Conservation (phyloP, 371 early-diverging fungal species). For the Mucor saturninus region DNA sequence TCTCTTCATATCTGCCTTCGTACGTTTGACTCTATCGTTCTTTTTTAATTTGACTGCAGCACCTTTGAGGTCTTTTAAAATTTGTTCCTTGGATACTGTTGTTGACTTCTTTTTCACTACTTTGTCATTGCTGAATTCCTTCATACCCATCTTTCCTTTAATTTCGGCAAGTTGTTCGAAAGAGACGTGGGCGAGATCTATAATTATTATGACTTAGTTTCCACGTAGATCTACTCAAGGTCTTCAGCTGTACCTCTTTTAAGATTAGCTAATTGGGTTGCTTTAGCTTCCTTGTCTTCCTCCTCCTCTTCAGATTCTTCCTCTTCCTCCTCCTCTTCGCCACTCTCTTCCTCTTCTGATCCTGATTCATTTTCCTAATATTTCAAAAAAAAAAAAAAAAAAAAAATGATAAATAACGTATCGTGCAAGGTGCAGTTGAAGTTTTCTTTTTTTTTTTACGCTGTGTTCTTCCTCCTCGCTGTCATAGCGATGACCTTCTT, state of each 20-base stretch:
- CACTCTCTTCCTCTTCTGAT: conserved; percentile 10
- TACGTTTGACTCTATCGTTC: conserved; percentile 38
- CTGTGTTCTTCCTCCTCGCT: conserved; percentile 16
- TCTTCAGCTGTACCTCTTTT: conserved; percentile 42
- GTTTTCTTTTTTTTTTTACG: background rate
- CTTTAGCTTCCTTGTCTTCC: conserved; percentile 26
- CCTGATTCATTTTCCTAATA: conserved; percentile 18
- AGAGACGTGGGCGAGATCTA: conserved; percentile 79
- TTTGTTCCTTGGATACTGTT: conserved; percentile 36
- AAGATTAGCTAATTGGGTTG: conserved; percentile 35
- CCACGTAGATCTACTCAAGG: background rate
- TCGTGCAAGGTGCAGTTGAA: too few relatives aligned
- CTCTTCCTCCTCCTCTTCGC: conserved; percentile 15
- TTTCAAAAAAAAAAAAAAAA: conserved; percentile 3
- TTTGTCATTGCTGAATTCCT: conserved; percentile 30
- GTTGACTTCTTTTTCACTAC: conserved; percentile 21
- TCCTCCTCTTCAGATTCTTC: conserved; percentile 35
- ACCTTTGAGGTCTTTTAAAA: conserved; percentile 43
- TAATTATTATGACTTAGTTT: background rate
- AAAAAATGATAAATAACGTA: background rate
- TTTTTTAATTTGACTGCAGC: conserved; percentile 46
- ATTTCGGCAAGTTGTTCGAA: conserved; percentile 80
- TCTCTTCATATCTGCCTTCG: conserved; percentile 55
- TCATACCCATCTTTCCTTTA: conserved; percentile 63
- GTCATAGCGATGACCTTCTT: conserved; percentile 21